Evolutionary conservation across 495 filamentous ascomycete species (phyloP).

Genomic region (Penicillium antarcticum): DNA sequence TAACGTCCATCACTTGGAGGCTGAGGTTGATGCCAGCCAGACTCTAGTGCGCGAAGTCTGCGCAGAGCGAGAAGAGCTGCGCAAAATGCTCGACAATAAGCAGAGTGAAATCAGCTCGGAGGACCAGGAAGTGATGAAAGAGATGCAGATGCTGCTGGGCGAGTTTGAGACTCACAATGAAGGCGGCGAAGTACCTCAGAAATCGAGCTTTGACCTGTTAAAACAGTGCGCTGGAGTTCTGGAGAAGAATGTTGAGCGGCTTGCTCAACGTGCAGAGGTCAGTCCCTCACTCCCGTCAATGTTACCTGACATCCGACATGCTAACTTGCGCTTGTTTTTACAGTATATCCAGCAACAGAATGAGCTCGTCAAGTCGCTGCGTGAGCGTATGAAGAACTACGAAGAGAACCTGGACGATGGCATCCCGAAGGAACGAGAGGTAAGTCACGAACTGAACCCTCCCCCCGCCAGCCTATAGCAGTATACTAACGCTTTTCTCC

Average conservation of each 20-base stretch:
- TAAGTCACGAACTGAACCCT: constrained; percentile 18
- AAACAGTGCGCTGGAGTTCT: constrained; percentile 43
- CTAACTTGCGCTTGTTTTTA: constrained; percentile 8
- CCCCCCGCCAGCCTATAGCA: background rate
- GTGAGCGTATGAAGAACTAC: constrained; percentile 51
- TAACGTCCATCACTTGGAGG: constrained; percentile 39
- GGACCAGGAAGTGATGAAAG: constrained; percentile 41
- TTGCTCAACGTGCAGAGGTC: constrained; percentile 49
- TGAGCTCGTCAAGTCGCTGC: constrained; percentile 55
- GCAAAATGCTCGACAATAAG: constrained; percentile 39
- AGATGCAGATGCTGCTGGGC: constrained; percentile 42
- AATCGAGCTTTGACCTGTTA: constrained; percentile 39
- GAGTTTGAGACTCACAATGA: constrained; percentile 39
- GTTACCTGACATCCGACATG: background rate
- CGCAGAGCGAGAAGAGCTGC: constrained; percentile 42
- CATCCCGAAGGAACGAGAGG: constrained; percentile 49
- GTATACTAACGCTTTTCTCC: constrained; percentile 15
- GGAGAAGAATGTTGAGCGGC: constrained; percentile 44
- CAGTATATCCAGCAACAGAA: constrained; percentile 63
- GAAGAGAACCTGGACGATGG: constrained; percentile 42
- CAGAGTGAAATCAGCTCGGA: constrained; percentile 37
- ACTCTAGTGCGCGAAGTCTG: constrained; percentile 39
- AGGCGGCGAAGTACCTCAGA: constrained; percentile 28
- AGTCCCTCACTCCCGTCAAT: constrained; percentile 10
- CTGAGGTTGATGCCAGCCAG: constrained; percentile 39